Evolutionary conservation across 1,284 basidiomycete genomes (phyloP), one percentile per base, ranked within the genome.

Genomic region (Mycena sp.): DNA sequence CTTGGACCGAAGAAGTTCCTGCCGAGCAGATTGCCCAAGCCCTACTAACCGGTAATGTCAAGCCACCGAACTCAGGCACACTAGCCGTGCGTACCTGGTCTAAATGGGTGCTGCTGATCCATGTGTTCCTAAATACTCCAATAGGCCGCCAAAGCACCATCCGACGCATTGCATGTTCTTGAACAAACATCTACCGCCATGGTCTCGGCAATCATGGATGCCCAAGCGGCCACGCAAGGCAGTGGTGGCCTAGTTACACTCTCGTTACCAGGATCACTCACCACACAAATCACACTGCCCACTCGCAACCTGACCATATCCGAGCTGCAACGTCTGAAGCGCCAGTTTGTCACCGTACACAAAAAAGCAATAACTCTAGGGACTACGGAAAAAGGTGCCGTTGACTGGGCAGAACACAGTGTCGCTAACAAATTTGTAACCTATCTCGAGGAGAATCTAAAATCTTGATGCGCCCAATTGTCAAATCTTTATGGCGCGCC

Each of bases 41-140:
- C 0, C 83, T 96, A 37, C 96, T 92, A 7, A 91, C 88, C 72
- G 95, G 95, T 2, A 85, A 85, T 61, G 87, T 97, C 73, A 96
- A 94, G 80, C 94, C 95, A 25, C 94, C 97, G 1, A 98, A 96
- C 72, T 90, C 91, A 13, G 96, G 95, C 8, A 96, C 96, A 0
- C 88, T 92, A 52, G 86, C 89, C 7, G 96, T 96, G 78, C 69
- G 90, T 84, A 55, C 16, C 46, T 37, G 10, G 30, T 18, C 4
- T 9, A 46, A 67, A 66, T 41, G 30, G n/a, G 25, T 38, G 39
- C 54, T 52, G 63, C 65, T 70, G 62, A 68, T 64, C 54, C 37
- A 52, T 62, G 18, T 44, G 30, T 20, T 20, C 4, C 60, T 50
- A 41, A 54, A 46, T 78, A 96, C 3, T 38, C 37, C 16, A 44